Base-by-base conservation (phyloP, 2,329 filamentous ascomycete genomes). In the Exophiala sideris region DNA sequence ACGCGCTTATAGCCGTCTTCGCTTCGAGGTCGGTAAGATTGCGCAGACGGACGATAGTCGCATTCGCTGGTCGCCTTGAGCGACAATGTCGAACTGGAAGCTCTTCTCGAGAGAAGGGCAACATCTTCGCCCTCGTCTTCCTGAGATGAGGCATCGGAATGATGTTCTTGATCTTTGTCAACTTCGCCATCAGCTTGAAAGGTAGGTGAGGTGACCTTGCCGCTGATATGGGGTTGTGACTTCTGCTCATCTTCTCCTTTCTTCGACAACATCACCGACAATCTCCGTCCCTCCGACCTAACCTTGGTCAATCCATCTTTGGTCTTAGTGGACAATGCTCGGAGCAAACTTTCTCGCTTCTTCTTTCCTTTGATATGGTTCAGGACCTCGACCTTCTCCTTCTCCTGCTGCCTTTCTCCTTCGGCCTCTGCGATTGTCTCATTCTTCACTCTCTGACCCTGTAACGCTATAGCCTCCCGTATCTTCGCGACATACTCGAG, bases 331-430 rank as follows among this genome's bases (percentile, higher is more conserved):
- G 14, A 46, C n/a, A 41, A 21, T 2, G 11, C 14, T 3, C 16
- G 12, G n/a, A 50, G 24, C 7, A 50, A n/a, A 12, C 46, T 36
- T 10, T 42, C 21, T 14, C 33, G 52, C n/a, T 18, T 46, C 36
- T 33, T 40, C 10, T 41, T 54, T 16, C 14, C n/a, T 24, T 12
- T 42, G 35, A 14, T 50, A 35, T 41, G 38, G 0, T 77, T 76
- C 1, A 56, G 72, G 0, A 81, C 81, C 0, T 68, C 79, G 32
- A 40, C 45, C 32, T 7, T 33, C 40, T 14, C 41, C 12, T 20
- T 5, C 8, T 20, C 38, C 18, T 44, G 14, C 29, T 39, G 35
- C 18, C 36, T 33, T 49, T 10, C 24, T n/a, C 45, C 20, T 16
- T 44, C 21, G 18, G 11, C 21, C 34, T 36, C 16, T 29, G 36